Evolutionary conservation across 148 eudicot species (phyloP).

Genomic region (Rhododendron vialii): DNA sequence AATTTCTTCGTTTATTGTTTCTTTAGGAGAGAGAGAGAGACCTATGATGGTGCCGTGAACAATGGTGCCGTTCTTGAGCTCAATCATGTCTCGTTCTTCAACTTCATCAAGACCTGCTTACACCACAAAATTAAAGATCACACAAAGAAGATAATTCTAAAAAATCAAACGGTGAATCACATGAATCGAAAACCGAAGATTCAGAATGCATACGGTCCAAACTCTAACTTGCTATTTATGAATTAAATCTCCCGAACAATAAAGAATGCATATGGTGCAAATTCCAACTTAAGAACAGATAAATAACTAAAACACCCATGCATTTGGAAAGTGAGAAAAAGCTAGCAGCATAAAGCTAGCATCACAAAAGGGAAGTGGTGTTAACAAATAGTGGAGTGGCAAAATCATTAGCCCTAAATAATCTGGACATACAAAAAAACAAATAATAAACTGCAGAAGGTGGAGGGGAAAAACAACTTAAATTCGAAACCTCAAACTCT

Average conservation of each 20-base stretch:
- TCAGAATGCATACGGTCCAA: not conserved
- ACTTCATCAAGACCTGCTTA: slow-evolving; percentile 62
- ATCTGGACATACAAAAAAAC: not conserved
- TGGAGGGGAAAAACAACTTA: slow-evolving; percentile 12
- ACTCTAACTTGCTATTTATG: not conserved
- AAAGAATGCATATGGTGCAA: not conserved
- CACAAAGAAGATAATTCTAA: not conserved
- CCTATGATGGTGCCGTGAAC: slow-evolving; percentile 78
- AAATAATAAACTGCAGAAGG: not conserved
- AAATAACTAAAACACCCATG: too few relatives aligned
- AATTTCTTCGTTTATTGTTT: too few relatives aligned
- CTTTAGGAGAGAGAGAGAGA: slow-evolving; percentile 9
- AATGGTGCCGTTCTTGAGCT: slow-evolving; percentile 74
- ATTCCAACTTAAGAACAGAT: not conserved
- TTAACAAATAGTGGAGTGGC: too few relatives aligned
- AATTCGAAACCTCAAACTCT: slow-evolving; percentile 42
- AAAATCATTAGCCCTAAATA: too few relatives aligned
- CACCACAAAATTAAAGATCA: not conserved
- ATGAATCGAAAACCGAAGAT: not conserved
- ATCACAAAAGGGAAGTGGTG: too few relatives aligned
- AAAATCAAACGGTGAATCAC: not conserved
- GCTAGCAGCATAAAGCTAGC: too few relatives aligned
- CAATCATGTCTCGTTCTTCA: slow-evolving; percentile 75
- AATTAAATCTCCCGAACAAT: not conserved
- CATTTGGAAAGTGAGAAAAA: too few relatives aligned